These are phyloP conservation scores for Penicillium fimorum DNA, from an alignment of 495 filamentous ascomycete genomes.

Conservation along the genomic window DNA sequence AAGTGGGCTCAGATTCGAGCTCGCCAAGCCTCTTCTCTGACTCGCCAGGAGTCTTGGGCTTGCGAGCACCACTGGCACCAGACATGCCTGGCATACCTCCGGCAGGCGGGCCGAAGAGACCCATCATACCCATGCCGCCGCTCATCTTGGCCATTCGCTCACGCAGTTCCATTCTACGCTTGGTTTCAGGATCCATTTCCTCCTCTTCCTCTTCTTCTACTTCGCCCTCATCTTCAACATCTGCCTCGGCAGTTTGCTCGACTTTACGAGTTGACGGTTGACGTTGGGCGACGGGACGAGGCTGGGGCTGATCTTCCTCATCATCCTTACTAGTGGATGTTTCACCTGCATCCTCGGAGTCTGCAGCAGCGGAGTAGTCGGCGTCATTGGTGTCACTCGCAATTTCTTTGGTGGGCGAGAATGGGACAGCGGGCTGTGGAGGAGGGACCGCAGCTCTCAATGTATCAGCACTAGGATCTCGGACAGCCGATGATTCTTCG, in stretches of 20 bases:
- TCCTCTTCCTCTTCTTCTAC: conserved; percentile 87
- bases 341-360: conserved; percentile 80
- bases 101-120: conserved; percentile 81
- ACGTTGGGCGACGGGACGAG: conserved; percentile 21
- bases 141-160: conserved; percentile 98
- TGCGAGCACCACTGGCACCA: conserved; percentile 38
- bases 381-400: conserved; percentile 85
- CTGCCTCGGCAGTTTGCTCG: conserved; percentile 30
- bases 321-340: conserved; percentile 73
- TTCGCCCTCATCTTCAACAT: conserved; percentile 59
- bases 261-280: conserved; percentile 19
- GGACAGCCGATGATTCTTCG: conserved; percentile 39
- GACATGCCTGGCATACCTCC: conserved; percentile 56
- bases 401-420: conserved; percentile 49
- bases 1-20: conserved; percentile 53
- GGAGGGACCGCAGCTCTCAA: conserved; percentile 44
- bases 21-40: conserved; percentile 64
- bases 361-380: conserved; percentile 82
- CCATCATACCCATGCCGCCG: conserved; percentile 95
- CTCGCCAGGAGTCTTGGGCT: conserved; percentile 53
- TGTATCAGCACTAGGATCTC: conserved; percentile 60
- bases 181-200: conserved; percentile 88
- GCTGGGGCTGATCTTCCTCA: conserved; percentile 52
- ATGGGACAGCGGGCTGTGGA: conserved; percentile 42
- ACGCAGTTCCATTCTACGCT: conserved; percentile 81